These are phyloP conservation scores for Epichloe baconii DNA, from an alignment of 2,329 filamentous ascomycete species.

Conservation along the genomic window DNA sequence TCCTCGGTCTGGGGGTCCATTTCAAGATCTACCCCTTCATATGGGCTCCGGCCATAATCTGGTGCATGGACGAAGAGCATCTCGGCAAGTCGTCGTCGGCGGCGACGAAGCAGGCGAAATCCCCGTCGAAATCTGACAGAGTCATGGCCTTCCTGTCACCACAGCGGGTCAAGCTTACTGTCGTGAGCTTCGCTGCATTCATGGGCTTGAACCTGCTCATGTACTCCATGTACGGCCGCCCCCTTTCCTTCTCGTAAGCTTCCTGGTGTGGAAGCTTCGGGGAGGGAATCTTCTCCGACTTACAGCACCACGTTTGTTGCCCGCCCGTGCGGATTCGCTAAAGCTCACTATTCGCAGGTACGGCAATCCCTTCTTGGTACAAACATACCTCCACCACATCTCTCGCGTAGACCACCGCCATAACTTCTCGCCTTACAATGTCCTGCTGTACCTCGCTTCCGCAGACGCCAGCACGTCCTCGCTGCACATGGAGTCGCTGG, in stretches of 20 bases:
- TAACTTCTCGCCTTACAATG: slow-evolving; percentile 97
- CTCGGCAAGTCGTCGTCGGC: slow-evolving; percentile 15
- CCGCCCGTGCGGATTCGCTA: not conserved
- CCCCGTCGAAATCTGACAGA: slow-evolving; percentile 11
- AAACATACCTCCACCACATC: slow-evolving; percentile 89
- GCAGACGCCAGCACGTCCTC: slow-evolving; percentile 34
- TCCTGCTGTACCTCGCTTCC: slow-evolving; percentile 75
- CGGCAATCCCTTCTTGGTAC: slow-evolving; percentile 65
- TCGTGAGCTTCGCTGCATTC: slow-evolving; percentile 62
- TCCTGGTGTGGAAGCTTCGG: not conserved
- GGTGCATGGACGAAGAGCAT: slow-evolving; percentile 58
- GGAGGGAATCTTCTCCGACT: not conserved
- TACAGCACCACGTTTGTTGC: not conserved
- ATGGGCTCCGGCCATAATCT: slow-evolving; percentile 70
- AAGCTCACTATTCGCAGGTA: slow-evolving; percentile 39
- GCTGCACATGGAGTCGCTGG: slow-evolving; percentile 57
- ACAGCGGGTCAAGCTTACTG: slow-evolving; percentile 42
- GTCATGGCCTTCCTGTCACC: slow-evolving; percentile 34
- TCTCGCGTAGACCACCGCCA: slow-evolving; percentile 91
- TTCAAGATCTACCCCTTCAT: slow-evolving; percentile 99
- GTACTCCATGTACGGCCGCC: slow-evolving; percentile 48
- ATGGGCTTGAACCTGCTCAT: slow-evolving; percentile 60
- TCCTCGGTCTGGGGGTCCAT: slow-evolving; percentile 78
- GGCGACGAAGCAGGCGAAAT: not conserved
- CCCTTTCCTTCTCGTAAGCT: not conserved